Percentiles rank a stretch among this genome's conserved stretches.
Conservation (phyloP, 2,329 filamentous ascomycete genomes). For the Colletotrichum navitas region DNA sequence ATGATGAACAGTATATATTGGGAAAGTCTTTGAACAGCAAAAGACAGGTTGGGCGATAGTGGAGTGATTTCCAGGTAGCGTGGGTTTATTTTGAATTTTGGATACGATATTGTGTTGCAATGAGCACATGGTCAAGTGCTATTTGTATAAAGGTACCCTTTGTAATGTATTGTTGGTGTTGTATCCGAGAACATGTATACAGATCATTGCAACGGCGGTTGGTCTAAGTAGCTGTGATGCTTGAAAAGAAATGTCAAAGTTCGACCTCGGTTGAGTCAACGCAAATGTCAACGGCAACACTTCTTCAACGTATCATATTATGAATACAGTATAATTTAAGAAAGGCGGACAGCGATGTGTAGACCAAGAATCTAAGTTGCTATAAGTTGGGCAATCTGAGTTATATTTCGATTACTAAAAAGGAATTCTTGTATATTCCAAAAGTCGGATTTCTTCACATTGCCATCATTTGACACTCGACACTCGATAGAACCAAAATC, state of each 20-base stretch:
- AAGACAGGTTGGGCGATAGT: neutral
- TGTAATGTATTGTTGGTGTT: neutral
- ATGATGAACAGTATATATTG: constrained; percentile 13
- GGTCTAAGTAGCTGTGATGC: fast-evolving
- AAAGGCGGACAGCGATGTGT: neutral
- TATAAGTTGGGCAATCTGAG: neutral
- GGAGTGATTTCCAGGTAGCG: neutral
- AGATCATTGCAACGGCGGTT: neutral
- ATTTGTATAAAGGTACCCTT: too few species aligned
- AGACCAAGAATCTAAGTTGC: too few species aligned
- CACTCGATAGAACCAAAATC: neutral
- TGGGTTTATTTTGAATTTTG: neutral
- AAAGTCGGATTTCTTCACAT: neutral
- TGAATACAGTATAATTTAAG: too few species aligned
- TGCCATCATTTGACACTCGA: neutral
- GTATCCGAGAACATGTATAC: neutral
- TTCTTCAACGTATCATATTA: neutral
- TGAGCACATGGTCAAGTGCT: too few species aligned
- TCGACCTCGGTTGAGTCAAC: neutral
- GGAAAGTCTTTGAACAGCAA: too few species aligned
- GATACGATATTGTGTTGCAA: neutral
- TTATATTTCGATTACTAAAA: too few species aligned
- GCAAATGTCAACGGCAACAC: neutral
- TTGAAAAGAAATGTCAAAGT: neutral
- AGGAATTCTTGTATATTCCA: neutral